Evolutionary conservation across 2,329 filamentous ascomycete species (phyloP).

Genomic region (Calonectria henricotiae): DNA sequence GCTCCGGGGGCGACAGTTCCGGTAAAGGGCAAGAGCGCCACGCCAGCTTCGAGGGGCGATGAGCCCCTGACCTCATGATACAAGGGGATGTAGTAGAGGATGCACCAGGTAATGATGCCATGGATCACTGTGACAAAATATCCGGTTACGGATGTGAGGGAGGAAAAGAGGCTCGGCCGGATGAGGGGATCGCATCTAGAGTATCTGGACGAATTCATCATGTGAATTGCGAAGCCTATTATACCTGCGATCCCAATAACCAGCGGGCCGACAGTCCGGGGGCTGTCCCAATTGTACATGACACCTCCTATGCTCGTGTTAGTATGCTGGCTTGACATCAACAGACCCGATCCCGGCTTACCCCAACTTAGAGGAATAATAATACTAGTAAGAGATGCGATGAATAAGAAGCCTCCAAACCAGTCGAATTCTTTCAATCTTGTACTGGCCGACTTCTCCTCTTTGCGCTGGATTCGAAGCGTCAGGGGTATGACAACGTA

Average conservation of each 20-base stretch:
- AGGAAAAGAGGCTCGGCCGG: constrained; percentile 48
- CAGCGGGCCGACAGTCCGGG: constrained; percentile 75
- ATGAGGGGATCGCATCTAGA: constrained; percentile 47
- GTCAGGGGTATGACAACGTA: constrained; percentile 46
- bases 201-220: constrained; percentile 45
- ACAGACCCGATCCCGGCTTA: constrained; percentile 23
- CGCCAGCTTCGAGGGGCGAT: constrained; percentile 55
- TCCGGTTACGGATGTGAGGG: constrained; percentile 45
- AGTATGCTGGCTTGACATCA: constrained; percentile 17
- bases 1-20: constrained; percentile 77
- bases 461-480: constrained; percentile 43
- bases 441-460: constrained; percentile 27
- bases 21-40: constrained; percentile 72
- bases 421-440: constrained; percentile 69
- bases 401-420: constrained; percentile 74
- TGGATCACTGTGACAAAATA: constrained; percentile 48
- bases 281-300: constrained; percentile 76
- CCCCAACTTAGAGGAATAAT: constrained; percentile 48
- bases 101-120: constrained; percentile 47
- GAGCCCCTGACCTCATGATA: constrained; percentile 48
- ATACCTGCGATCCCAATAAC: constrained; percentile 68
- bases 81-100: constrained; percentile 47
- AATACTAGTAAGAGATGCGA: constrained; percentile 69
- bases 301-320: constrained; percentile 67
- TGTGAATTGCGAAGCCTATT: constrained; percentile 43